Evolutionary conservation across 2,329 filamentous ascomycete species (phyloP), one percentile per base, ranked within the genome.

Genomic region (Hypoxylon sp.): DNA sequence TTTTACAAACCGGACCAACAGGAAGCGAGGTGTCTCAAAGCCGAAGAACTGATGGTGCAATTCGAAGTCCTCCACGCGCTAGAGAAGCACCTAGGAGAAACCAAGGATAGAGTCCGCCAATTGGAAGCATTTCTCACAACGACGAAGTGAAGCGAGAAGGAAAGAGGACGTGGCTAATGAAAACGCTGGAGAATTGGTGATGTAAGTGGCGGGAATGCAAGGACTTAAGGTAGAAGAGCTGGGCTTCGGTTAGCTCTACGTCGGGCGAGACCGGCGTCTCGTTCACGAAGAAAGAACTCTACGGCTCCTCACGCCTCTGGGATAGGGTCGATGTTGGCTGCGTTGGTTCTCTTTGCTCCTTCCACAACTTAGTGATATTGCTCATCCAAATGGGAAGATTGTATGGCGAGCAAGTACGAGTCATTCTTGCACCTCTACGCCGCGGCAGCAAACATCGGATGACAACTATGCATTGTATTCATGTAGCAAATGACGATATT

Each of bases 401-500:
- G 11, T 5, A 34, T 14, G 32, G 12, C 12, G 34, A 39, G 34
- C 1, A 39, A 39, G n/a, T 12, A 12, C 11, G 12, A 41, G 19
- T 6, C 16, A 19, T 2, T 41, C n/a, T 19, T 41, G 6, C 16
- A 41, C 9, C n/a, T 41, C 3, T 16, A 19, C 16, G 3, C 37
- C 16, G n/a, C n/a, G 1, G 16, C 7, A 41, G n/a, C 37, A 41
- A 19, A 3, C 6, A 27, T 27, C 6, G n/a, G 37, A 3, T 41
- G 9, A 41, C n/a, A 41, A 6, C 37, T 21, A 39, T 27, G 41
- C 27, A 55, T 45, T 45, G 7, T 29, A 56, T 29, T 37, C 43
- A 29, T 37, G 43, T 25, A 45, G 37, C 39, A 48, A 46, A 55
- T 12, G 30, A 45, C 14, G 46, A 47, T 19, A 41, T 41, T 19